A percentile compares a stretch with the other conserved stretches of the same genome.
Evolutionary conservation across 2,329 filamentous ascomycete species (phyloP).

Genomic region (Sodiomyces alkalinus): DNA sequence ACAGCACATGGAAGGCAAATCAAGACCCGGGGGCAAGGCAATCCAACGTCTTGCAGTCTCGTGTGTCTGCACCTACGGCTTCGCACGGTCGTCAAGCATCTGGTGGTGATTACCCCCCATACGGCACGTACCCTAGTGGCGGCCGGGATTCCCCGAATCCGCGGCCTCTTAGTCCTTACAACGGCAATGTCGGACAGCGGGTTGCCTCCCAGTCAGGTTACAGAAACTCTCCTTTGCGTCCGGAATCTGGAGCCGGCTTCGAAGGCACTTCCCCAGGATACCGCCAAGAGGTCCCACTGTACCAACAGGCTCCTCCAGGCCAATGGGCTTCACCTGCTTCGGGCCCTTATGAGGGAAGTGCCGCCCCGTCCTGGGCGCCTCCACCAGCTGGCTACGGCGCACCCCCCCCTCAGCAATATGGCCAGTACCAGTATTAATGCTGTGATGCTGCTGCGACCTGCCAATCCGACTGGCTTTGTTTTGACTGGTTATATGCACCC

Average conservation of each 20-base stretch:
- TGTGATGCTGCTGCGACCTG: background rate
- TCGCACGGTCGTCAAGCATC: constrained; percentile 25
- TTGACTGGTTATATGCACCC: too few relatives aligned
- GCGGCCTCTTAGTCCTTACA: constrained; percentile 33
- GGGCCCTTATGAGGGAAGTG: constrained; percentile 5
- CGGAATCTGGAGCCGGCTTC: constrained; percentile 27
- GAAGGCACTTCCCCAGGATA: constrained; percentile 23
- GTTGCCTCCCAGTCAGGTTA: constrained; percentile 27
- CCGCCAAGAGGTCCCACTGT: constrained; percentile 6
- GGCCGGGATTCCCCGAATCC: constrained; percentile 8
- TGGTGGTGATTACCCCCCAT: constrained; percentile 23
- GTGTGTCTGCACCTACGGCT: constrained; percentile 13
- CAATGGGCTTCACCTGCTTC: constrained; percentile 1
- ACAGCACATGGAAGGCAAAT: constrained; percentile 34
- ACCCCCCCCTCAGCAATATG: constrained; percentile 19
- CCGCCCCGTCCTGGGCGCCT: constrained; percentile 14
- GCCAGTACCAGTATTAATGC: constrained; percentile 17
- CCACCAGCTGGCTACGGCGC: constrained; percentile 15
- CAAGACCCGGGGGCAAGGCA: constrained; percentile 14
- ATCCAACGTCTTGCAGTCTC: constrained; percentile 19
- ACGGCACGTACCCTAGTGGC: constrained; percentile 8
- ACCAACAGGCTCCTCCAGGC: constrained; percentile 3
- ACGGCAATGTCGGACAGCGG: constrained; percentile 17
- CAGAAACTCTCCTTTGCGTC: constrained; percentile 35
- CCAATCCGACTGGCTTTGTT: too few relatives aligned